Base-by-base conservation (phyloP, 495 filamentous ascomycete species). In the Chaetomium fimeti region DNA sequence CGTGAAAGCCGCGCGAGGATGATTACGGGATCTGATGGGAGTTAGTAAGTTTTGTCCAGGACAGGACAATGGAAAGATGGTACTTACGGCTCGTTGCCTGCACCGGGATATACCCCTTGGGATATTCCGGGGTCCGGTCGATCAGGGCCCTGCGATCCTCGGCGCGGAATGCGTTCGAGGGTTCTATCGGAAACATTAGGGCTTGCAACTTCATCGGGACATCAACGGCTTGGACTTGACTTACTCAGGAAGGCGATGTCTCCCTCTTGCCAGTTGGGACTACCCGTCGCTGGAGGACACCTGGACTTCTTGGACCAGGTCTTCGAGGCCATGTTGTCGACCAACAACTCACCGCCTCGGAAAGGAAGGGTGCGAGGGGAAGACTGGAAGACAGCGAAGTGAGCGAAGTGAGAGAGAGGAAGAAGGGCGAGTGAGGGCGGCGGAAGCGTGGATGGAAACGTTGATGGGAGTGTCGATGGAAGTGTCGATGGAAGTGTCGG, bases 11-110 rank as follows among this genome's bases (percentile, higher is more conserved):
- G 55, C 11, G 59, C 58, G 15, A 77, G 59, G 54, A 77, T 64
- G 22, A 77, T 74, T 22, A 74, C 72, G 1, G 75, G 75, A 28
- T 77, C 57, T 59, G 7, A 18, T 24, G 22, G 15, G n/a, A n/a
- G 38, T 40, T 8, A 57, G 55, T 8, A 24, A 56, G 5, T 27
- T 11, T 25, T 27, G 3, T 8, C 1, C 1, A 24, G 24, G 48
- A 22, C 47, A 1, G 9, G 11, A 22, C n/a, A n/a, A n/a, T n/a
- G 24, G 8, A 32, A 9, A 28, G 6, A n/a, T 20, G 11, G 18
- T 22, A 52, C 49, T 29, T 18, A 52, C 49, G 24, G 18, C 18
- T 15, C 0, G 49, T 52, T 1, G 49, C 25, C 2, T 3, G 9
- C 15, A 16, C 9, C 13, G 40, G 40, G 11, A 43, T 43, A 11